Base-by-base conservation (phyloP, 2,329 filamentous ascomycete species). In the Pseudovirgaria hyperparasitica region DNA sequence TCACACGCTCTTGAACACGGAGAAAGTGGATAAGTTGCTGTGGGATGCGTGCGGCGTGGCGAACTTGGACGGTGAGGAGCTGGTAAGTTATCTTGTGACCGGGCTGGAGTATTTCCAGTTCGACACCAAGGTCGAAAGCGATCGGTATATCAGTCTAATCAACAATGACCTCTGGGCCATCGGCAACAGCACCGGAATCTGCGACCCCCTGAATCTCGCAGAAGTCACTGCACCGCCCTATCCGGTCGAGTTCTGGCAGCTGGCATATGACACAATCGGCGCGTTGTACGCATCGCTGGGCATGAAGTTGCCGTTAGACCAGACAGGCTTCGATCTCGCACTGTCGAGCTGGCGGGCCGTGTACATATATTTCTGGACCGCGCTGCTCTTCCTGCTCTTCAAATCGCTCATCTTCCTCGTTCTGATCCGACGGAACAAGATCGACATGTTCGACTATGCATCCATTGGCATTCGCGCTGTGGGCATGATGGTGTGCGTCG, bases 1-100 rank as follows among this genome's bases (percentile, higher is more conserved):
- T 18, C 55, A 55, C 23, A 59, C 62, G 5, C 44, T 62, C 13
- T 60, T 62, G 30, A 63, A 59, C 30, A 44, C 55, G 26, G 40
- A 39, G 13, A 57, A 62, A 30, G 43, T 60, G 22, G 42, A 46
- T 7, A 39, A 55, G 13, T 54, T 50, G 7, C 46, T 61, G 15
- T 31, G 48, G 17, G 50, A 54, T 30, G 52, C 55, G 23, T 63
- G 48, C 22, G 17, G 40, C 4, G 18, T 26, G 1, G 35, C 45
- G 5, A 33, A 45, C 17, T 40, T 52, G 5, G 50, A 52, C 18
- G 50, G 46, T 4, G 21, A 32, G 9, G 41, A 48, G 14, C 37
- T 54, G 2, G 42, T 41, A 5, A 43, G 47, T 5, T 39, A 38
- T 2, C 43, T 56, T 5, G 12, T 39, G 12, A 19, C 32, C 5